phyloP scores from a whole-genome alignment of 208 protist species.

The Leishmania aethiopica region DNA sequence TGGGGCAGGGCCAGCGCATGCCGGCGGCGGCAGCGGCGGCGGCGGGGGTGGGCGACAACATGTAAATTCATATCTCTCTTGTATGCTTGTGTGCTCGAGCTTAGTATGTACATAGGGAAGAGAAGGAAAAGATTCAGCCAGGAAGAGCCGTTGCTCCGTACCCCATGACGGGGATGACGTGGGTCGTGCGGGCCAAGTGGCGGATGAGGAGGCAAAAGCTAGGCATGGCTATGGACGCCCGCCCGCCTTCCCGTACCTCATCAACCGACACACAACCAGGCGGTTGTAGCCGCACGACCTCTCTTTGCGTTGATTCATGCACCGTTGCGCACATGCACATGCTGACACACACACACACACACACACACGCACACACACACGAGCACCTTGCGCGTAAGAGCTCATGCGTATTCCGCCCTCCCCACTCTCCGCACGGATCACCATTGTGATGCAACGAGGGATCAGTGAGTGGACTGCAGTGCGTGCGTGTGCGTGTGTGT shows the following conservation, averaged over 20 bases:
- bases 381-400: not conserved
- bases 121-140: not conserved
- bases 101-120: constrained; percentile 3
- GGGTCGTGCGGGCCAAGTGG: not conserved
- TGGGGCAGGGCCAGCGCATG: not conserved
- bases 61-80: constrained; percentile 6
- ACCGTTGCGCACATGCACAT: not conserved
- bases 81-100: not conserved
- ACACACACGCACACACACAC: not conserved
- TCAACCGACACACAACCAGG: not conserved
- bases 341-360: not conserved
- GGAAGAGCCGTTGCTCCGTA: too few relatives aligned
- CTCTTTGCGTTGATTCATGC: not conserved
- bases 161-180: not conserved
- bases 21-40: not conserved
- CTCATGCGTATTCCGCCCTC: not conserved
- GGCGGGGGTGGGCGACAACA: not conserved
- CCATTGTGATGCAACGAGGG: not conserved
- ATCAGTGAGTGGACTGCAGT: not conserved
- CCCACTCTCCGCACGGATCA: not conserved
- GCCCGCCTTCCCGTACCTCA: not conserved
- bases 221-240: not conserved
- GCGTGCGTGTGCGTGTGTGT: constrained; percentile 10
- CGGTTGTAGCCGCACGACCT: not conserved
- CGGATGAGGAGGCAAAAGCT: not conserved